Evolutionary conservation across 805 yeast species (phyloP).

Genomic region (Tanozyma kutaoensis): DNA sequence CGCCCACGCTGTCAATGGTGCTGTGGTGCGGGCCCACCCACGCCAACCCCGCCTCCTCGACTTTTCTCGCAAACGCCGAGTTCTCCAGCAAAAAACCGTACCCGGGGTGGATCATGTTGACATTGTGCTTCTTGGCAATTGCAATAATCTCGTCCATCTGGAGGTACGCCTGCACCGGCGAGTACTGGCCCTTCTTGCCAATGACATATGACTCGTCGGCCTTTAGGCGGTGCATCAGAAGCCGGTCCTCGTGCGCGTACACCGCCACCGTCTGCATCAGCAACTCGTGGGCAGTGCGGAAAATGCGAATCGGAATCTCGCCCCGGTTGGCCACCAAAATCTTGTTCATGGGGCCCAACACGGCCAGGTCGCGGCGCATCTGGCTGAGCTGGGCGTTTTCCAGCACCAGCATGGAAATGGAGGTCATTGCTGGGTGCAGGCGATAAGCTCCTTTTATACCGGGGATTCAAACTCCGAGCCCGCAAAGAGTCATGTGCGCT

Average conservation of each 20-base stretch:
- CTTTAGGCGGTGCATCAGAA: constrained; percentile 89
- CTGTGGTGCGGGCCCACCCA: constrained; percentile 91
- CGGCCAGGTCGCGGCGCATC: constrained; percentile 29
- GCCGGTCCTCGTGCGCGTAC: constrained; percentile 89
- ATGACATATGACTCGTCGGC: constrained; percentile 90
- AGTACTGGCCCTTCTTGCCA: constrained; percentile 65
- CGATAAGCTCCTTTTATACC: too few relatives aligned
- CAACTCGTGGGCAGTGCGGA: constrained; percentile 94
- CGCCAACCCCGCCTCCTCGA: constrained; percentile 78
- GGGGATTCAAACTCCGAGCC: too few relatives aligned
- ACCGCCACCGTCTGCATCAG: constrained; percentile 96
- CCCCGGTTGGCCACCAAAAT: constrained; percentile 77
- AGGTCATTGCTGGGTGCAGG: too few relatives aligned
- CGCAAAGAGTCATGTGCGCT: too few relatives aligned
- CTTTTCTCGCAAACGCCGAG: constrained; percentile 86
- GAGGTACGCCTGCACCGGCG: constrained; percentile 93
- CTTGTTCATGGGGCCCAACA: constrained; percentile 37
- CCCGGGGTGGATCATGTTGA: constrained; percentile 27
- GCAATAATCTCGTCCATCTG: constrained; percentile 86
- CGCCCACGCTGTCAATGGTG: constrained; percentile 92
- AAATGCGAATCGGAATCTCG: constrained; percentile 78
- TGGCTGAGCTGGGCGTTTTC: constrained; percentile 14
- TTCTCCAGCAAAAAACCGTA: constrained; percentile 73
- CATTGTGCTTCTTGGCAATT: constrained; percentile 43
- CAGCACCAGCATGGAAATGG: too few relatives aligned